Percentiles rank a stretch among this genome's conserved stretches.
Conservation (phyloP, 306 rosid genomes). For the Trifolium dubium region DNA sequence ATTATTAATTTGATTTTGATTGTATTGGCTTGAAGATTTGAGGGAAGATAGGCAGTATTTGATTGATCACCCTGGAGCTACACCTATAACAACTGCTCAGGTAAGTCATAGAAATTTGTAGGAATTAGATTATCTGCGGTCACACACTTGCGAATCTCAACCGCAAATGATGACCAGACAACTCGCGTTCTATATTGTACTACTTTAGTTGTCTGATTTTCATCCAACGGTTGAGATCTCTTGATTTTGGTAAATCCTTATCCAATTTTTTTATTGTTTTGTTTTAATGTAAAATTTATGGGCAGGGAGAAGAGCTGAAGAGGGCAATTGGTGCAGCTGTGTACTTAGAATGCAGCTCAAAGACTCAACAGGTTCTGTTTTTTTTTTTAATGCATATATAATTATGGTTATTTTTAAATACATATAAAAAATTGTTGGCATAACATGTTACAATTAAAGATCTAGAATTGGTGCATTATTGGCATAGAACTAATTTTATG, state of each 20-base stretch:
- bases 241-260: neutral
- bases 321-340: conserved; percentile 90
- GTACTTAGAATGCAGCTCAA: conserved; percentile 94
- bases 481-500: conserved; percentile 13
- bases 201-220: neutral
- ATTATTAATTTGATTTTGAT: conserved; percentile 15
- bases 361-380: conserved; percentile 81
- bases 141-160: neutral
- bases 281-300: no score
- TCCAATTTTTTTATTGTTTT: no score
- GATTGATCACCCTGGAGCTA: conserved; percentile 69
- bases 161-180: neutral
- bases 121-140: neutral
- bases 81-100: conserved; percentile 65
- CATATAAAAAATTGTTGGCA: neutral
- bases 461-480: neutral
- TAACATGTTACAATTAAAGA: neutral
- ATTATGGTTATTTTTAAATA: no score
- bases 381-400: neutral
- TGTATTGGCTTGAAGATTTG: conserved; percentile 56
- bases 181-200: no score
- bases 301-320: conserved; percentile 93
- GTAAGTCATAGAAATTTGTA: conserved; percentile 25
- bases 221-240: neutral
- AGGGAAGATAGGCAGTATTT: conserved; percentile 64